Evolutionary conservation across 164 flowering plant genomes (phyloP), one percentile per base, ranked within the genome.

Genomic region (Kalanchoe fedtschenkoi): DNA sequence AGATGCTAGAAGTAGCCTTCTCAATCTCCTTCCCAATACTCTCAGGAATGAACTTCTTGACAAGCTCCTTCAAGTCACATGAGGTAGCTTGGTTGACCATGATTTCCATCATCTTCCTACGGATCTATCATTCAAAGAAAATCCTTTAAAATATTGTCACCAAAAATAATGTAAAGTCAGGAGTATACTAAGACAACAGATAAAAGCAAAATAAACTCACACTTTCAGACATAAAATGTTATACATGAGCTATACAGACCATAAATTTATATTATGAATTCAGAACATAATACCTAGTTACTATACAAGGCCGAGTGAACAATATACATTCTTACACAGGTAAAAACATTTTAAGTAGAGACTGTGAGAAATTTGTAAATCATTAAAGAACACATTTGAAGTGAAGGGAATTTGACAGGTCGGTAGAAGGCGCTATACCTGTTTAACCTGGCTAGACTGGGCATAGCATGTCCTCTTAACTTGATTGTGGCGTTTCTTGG

Each of bases 391-490:
- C 6, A 5, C 11, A 11, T 19, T n/a, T 19, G 28, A 47, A 47
- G 26, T 11, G 29, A 5, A 11, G 14, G 33, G 8, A 24, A 13
- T 32, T 16, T 2, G 33, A n/a, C 13, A 54, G n/a, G n/a, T n/a
- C n/a, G n/a, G 29, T 35, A 21, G 11, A 8, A 28, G 10, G 2
- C 13, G 11, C 1, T n/a, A 21, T 26, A 75, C 92, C 83, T 81
- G 95, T 33, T 86, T 76, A 14, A 82, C 81, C 69, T 86, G 95
- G 76, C 95, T 88, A 30, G 91, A 74, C 61, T 85, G 88, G 0
- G 91, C 91, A 71, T 83, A 87, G 28, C 86, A 80, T 51, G 91
- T 88, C 64, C 87, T 76, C 76, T 86, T 88, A 51, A 81, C 80
- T 68, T 88, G 95, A 71, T 86, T 88, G 4, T 77, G 75, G 19